Conservation (phyloP, 2,329 filamentous ascomycete species). For the Aspergillus ruber region DNA sequence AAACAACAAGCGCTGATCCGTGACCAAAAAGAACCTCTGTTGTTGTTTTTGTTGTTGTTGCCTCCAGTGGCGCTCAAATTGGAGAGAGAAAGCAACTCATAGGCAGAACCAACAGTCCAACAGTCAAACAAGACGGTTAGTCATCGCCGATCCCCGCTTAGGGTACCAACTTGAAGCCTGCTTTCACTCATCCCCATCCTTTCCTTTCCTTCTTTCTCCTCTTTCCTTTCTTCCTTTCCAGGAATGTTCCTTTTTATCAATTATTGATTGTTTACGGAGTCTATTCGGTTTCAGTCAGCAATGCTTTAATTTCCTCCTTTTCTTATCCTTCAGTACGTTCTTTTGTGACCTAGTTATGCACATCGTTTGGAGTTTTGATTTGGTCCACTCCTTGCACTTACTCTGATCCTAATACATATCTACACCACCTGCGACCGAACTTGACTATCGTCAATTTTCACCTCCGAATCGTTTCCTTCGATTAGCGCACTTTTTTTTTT, state of each 20-base stretch:
- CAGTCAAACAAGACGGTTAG: conserved; percentile 8
- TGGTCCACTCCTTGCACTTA: conserved; percentile 8
- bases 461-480: background rate
- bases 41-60: background rate
- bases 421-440: conserved; percentile 7
- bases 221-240: conserved; percentile 2
- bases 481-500: background rate
- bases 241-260: conserved; percentile 11
- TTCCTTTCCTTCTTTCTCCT: conserved; percentile 4
- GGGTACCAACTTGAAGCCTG: conserved; percentile 4
- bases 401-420: conserved; percentile 10
- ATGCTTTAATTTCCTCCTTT: background rate
- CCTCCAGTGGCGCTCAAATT: background rate
- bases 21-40: too few relatives aligned
- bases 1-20: too few relatives aligned
- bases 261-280: conserved; percentile 13
- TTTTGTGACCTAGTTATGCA: conserved; percentile 12
- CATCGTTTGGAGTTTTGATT: conserved; percentile 11
- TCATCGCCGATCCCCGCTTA: conserved; percentile 18
- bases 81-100: too few relatives aligned
- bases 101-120: background rate
- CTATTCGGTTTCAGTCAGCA: background rate
- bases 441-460: background rate
- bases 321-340: conserved; percentile 6
- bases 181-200: conserved; percentile 4